A percentile compares a stretch with the other conserved stretches of the same genome.
Conservation (phyloP, 345 rosid species). For the Heritiera littoralis region DNA sequence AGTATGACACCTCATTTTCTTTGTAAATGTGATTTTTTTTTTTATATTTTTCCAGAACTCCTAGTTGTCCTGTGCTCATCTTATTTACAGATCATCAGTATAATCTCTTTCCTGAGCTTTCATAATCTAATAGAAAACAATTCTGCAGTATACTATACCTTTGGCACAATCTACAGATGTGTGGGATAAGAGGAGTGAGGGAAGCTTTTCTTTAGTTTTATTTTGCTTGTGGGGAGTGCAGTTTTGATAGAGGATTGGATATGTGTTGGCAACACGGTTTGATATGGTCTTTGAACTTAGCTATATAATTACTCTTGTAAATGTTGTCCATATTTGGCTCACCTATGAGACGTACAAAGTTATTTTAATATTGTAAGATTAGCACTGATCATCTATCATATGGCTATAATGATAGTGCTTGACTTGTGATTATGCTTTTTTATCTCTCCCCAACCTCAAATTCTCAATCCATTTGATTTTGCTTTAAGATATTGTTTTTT, state of each 20-base stretch:
- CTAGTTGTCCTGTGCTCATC: not conserved
- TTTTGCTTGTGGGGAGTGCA: not conserved
- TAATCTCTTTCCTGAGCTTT: not conserved
- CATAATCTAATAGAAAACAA: not conserved
- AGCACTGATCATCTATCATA: not conserved
- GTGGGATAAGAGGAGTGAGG: not conserved
- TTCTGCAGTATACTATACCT: not conserved
- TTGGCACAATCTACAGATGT: not conserved
- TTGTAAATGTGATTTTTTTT: not conserved
- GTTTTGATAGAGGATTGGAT: not conserved
- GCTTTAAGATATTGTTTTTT: not conserved
- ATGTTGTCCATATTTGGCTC: not conserved
- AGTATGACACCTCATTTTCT: not conserved
- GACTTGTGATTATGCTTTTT: not conserved
- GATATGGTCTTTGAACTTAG: not conserved
- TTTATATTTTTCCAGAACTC: not conserved
- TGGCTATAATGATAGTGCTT: not conserved
- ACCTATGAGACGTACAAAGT: not conserved
- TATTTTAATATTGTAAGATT: not conserved
- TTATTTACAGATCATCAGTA: not conserved
- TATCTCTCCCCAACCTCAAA: not conserved
- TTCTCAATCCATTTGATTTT: not conserved
- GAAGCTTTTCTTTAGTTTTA: constrained; percentile 42
- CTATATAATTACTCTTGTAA: constrained; percentile 3
- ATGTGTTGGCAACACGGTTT: not conserved